These are phyloP conservation scores for Leccinum subgranulosum DNA, from an alignment of 768 basidiomycete species.

Conservation along the genomic window DNA sequence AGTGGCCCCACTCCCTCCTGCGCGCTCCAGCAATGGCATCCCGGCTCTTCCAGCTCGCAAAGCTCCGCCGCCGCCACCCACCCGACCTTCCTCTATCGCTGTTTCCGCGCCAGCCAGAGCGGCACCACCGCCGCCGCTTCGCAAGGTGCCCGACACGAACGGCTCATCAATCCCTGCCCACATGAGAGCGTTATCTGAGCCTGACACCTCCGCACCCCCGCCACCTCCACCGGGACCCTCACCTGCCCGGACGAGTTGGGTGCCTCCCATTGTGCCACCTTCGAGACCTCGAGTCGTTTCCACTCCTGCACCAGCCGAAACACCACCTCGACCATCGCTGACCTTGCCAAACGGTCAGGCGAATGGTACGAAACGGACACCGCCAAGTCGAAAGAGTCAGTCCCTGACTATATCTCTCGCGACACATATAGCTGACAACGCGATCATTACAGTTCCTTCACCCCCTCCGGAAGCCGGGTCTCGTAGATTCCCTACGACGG, in stretches of 20 bases:
- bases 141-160: conserved; percentile 31
- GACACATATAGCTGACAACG: conserved; percentile 9
- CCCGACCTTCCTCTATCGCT: conserved; percentile 36
- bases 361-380: conserved; percentile 33
- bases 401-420: background rate
- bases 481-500: conserved; percentile 72
- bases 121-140: conserved; percentile 39
- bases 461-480: conserved; percentile 62
- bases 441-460: conserved; percentile 41
- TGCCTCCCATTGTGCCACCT: conserved; percentile 15
- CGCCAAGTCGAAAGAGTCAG: conserved; percentile 50
- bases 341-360: conserved; percentile 15
- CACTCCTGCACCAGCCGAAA: conserved; percentile 20
- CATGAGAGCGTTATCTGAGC: conserved; percentile 43
- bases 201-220: conserved; percentile 33
- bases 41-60: conserved; percentile 31
- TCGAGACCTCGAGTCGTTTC: conserved; percentile 26
- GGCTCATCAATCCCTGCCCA: conserved; percentile 37
- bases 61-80: conserved; percentile 44
- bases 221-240: conserved; percentile 33
- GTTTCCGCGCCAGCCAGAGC: conserved; percentile 27
- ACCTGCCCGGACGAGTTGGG: conserved; percentile 23
- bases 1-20: conserved; percentile 22
- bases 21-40: conserved; percentile 20
- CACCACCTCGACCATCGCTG: conserved; percentile 11